Conservation (phyloP, 768 basidiomycete genomes). For the Austroboletus eburneus region DNA sequence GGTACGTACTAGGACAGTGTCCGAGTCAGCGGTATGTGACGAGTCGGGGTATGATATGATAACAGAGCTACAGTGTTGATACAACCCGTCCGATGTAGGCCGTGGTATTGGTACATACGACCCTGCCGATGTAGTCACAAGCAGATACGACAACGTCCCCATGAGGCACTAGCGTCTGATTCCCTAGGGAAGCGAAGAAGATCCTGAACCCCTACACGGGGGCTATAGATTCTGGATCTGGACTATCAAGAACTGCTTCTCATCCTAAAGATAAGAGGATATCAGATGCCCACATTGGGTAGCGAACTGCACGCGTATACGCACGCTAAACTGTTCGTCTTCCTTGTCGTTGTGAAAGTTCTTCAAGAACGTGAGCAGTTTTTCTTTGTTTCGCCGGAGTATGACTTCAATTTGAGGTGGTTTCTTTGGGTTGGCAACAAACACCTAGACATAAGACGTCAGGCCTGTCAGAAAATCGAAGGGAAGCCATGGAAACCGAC, state of each 20-base stretch:
- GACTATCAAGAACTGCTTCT: constrained; percentile 93
- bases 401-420: constrained; percentile 92
- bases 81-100: neutral
- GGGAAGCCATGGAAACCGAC: constrained; percentile 38
- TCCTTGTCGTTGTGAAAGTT: constrained; percentile 98
- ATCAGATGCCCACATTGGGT: neutral
- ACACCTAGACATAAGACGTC: constrained; percentile 53
- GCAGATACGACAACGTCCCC: constrained; percentile 3
- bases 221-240: constrained; percentile 78
- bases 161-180: neutral
- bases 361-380: constrained; percentile 83
- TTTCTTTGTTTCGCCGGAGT: constrained; percentile 90
- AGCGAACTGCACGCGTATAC: constrained; percentile 13
- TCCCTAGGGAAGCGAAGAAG: neutral
- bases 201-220: neutral
- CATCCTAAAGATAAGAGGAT: constrained; percentile 47
- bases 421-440: constrained; percentile 99
- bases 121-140: constrained; percentile 4
- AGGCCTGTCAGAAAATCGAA: neutral
- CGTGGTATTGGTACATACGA: constrained; percentile 1
- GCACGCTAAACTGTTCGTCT: constrained; percentile 92
- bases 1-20: neutral
- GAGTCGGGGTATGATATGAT: constrained; percentile 7
- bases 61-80: neutral
- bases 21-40: constrained; percentile 6